Evolutionary conservation across 345 rosid species (phyloP), one percentile per base, ranked within the genome.

Genomic region (Excoecaria cochinchinensis): DNA sequence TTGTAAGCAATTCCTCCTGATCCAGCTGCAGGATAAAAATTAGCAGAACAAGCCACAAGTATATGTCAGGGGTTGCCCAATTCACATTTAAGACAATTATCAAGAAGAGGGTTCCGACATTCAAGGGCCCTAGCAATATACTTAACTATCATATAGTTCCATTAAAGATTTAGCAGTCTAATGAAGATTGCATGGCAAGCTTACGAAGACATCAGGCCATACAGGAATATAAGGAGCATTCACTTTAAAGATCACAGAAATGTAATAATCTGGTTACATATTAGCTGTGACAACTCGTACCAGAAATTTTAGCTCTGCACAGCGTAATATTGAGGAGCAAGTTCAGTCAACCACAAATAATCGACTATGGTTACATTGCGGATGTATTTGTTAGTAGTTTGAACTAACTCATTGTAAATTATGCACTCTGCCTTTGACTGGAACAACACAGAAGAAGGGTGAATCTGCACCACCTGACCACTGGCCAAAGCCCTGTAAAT

Each of bases 281-380:
- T 51, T 21, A 46, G 74, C 21, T 36, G 42, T 22, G 11, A 51
- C 70, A 74, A 25, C 15, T 14, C 74, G 14, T 80, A 80, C 79
- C 69, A 75, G 39, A 51, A 70, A n/a, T 16, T 67, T 87, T 69
- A 89, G 61, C 82, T 86, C 69, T 81, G 84, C 76, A 84, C 81
- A 69, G 87, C 80, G 80, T 89, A 92, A 76, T 83, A 92, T 75
- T 92, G 97, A 64, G 97, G 91, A 80, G 97, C 99, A 83, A 91
- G 77, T 83, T 95, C 99, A 46, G 90, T 81, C 77, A 92, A 76
- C 97, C 97, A 95, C 71, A 87, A 76, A 78, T 87, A 90, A 81
- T 95, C 98, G 21, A 92, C 88, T 79, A 81, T 88, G 44, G 93
- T 86, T 65, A 91, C 69, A 59, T 86, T 91, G 77, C 92, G 94